Base-by-base conservation (phyloP, 192 early-diverging fungal species). In the Mortierella hygrophila region DNA sequence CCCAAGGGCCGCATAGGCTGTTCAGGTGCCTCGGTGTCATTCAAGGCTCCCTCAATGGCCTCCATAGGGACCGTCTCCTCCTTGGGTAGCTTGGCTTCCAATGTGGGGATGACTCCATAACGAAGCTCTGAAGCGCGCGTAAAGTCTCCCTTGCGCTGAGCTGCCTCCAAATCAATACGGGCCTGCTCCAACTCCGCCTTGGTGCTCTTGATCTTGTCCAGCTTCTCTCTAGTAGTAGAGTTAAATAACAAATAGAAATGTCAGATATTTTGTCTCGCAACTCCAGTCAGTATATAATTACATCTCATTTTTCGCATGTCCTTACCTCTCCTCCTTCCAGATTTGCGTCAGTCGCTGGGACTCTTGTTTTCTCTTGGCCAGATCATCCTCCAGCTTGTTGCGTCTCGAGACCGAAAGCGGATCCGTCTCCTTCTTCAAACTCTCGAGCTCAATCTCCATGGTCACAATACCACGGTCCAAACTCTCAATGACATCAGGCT, bases 371-470 rank as follows among this genome's bases (percentile, higher is more conserved):
- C 93, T 96, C 11, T 78, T 89, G 20, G 89, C 75, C 4, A 96
- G 87, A 68, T 93, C 90, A 5, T 89, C 79, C 65, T 96, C 90
- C 11, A 96, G 86, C 35, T 90, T 89, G 15, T 90, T 76, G 21
- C 94, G 89, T 49, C 96, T 90, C 74, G 96, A 94, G 57, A 88
- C 83, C 68, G 95, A 95, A 6, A 92, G 88, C 5, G 87, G 79
- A 79, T 96, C 96, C 13, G 92, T 94, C 74, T 97, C 96, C 79
- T 97, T 97, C 38, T 93, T 93, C 65, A 96, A 88, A 44, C 93
- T 94, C 79, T 96, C 96, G 4, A 96, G 88, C 82, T 96, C 96
- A 37, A 96, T 96, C 70, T 95, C 92, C 42, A 95, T 89, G 11
- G 94, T 96, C 78, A 96, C 93, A 41, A 95, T 94, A 57, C 92